Conservation (phyloP, 306 rosid genomes). For the Cucumis hystrix region DNA sequence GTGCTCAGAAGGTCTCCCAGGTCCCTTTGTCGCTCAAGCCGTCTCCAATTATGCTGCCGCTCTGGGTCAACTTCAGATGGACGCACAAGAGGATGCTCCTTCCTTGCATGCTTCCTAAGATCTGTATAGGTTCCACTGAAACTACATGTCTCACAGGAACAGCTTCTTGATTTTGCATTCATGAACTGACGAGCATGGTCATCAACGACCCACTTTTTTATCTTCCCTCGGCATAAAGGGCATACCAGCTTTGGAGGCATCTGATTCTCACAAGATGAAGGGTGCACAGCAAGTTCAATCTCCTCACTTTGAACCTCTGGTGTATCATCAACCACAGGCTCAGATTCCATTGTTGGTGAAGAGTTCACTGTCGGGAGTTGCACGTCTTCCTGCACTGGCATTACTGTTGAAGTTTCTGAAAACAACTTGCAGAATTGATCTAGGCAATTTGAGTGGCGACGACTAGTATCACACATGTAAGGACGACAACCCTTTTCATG, state of each 20-base stretch:
- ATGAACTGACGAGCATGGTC: conserved; percentile 80
- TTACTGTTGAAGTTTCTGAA: conserved; percentile 30
- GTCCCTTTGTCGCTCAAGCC: conserved; percentile 92
- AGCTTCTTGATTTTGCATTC: conserved; percentile 82
- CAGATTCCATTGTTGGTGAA: conserved; percentile 13
- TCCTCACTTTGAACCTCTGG: conserved; percentile 38
- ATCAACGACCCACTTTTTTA: conserved; percentile 72
- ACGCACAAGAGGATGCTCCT: conserved; percentile 71
- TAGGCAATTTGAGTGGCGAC: conserved; percentile 95
- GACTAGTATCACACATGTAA: conserved; percentile 95
- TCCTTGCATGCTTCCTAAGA: conserved; percentile 92
- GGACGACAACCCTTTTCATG: conserved; percentile 93
- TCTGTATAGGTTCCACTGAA: conserved; percentile 71
- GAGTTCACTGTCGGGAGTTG: conserved; percentile 15
- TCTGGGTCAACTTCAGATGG: conserved; percentile 93
- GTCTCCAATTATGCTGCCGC: conserved; percentile 83
- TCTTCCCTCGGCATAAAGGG: conserved; percentile 86
- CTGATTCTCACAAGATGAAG: conserved; percentile 52
- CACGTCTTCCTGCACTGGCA: conserved; percentile 27
- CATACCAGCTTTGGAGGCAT: conserved; percentile 51
- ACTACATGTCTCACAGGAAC: conserved; percentile 78
- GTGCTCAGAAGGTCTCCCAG: conserved; percentile 86
- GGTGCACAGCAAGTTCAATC: conserved; percentile 31
- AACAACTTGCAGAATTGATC: conserved; percentile 89
- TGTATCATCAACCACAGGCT: conserved; percentile 23